A percentile compares a stretch with the other conserved stretches of the same genome.
These are phyloP conservation scores for Hydrangea macrophylla DNA, from an alignment of 148 eudicot genomes.

Conservation along the genomic window DNA sequence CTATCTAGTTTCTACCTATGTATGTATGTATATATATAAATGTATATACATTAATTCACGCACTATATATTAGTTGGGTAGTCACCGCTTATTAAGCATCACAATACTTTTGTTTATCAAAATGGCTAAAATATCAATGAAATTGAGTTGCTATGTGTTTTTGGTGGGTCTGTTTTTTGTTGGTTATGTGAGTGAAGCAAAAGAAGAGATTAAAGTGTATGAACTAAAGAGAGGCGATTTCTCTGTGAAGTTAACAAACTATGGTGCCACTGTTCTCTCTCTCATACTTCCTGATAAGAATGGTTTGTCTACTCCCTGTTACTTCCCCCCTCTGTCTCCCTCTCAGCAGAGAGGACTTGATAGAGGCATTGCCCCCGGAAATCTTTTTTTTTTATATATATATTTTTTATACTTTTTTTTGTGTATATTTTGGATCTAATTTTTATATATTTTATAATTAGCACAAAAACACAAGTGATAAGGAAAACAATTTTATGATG, in stretches of 20 bases:
- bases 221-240: conserved; percentile 43
- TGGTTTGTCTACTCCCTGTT: conserved; percentile 25
- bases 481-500: too few species aligned
- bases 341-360: too few species aligned
- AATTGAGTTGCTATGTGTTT: conserved; percentile 11
- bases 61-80: not conserved
- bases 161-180: conserved; percentile 3
- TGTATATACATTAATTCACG: not conserved
- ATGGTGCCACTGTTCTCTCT: conserved; percentile 55
- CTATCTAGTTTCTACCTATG: not conserved
- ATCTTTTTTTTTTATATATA: not conserved
- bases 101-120: not conserved
- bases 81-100: not conserved
- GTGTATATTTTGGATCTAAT: not conserved
- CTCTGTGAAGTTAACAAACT: conserved; percentile 51
- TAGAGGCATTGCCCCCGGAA: too few species aligned
- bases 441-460: not conserved
- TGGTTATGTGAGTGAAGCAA: conserved; percentile 3
- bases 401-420: too few species aligned
- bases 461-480: too few species aligned
- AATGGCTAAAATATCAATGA: not conserved
- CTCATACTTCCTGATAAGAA: conserved; percentile 45
- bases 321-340: too few species aligned
- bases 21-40: not conserved
- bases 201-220: conserved; percentile 25